Conservation (phyloP, 2,329 filamentous ascomycete genomes). For the Sclerotinia subarctica region DNA sequence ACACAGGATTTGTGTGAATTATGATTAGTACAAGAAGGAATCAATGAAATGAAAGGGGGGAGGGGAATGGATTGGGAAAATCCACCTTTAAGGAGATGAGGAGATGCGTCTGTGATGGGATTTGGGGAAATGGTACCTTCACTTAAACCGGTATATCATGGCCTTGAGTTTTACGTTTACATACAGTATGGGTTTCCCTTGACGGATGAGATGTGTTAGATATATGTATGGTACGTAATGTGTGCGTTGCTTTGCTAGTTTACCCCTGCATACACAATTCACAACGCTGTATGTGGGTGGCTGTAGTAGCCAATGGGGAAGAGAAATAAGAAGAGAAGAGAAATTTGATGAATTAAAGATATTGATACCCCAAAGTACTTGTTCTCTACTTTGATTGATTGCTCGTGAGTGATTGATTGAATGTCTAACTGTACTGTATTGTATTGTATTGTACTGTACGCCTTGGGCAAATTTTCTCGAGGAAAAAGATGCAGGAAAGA, state of each 20-base stretch:
- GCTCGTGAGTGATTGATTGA: too few relatives aligned
- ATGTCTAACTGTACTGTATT: too few relatives aligned
- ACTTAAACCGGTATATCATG: not conserved
- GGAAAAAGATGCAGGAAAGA: too few relatives aligned
- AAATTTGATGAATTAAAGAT: not conserved
- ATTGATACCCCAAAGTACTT: not conserved
- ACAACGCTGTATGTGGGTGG: not conserved
- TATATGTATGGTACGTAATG: not conserved
- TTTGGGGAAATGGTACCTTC: not conserved
- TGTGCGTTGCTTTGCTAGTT: slow-evolving; percentile 1
- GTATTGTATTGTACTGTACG: too few relatives aligned
- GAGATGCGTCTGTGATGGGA: too few relatives aligned
- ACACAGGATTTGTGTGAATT: not conserved
- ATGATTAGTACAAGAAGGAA: not conserved
- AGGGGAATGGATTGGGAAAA: not conserved
- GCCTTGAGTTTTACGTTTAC: not conserved
- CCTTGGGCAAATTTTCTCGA: too few relatives aligned
- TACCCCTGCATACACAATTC: not conserved
- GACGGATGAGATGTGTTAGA: not conserved
- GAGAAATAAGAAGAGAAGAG: not conserved
- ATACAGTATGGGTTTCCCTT: not conserved
- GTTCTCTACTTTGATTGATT: not conserved
- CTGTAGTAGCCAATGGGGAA: not conserved
- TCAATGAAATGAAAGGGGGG: not conserved
- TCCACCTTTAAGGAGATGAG: not conserved